Evolutionary conservation across 805 yeast genomes (phyloP).

Genomic region (Metschnikowia proteae): DNA sequence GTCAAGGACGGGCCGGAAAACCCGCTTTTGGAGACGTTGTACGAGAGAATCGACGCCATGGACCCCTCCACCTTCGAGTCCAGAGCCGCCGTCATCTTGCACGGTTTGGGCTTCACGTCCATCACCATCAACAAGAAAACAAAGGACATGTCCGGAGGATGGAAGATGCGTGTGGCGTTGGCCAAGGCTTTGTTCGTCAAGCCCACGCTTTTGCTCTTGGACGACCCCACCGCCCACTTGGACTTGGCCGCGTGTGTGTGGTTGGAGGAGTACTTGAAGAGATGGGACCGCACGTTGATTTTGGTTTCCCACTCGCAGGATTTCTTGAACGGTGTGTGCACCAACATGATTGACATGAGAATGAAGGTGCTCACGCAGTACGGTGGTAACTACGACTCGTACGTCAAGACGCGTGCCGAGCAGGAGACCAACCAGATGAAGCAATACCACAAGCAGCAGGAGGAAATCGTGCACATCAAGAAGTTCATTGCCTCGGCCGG

Average conservation of each 20-base stretch:
- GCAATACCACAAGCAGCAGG: slow-evolving; percentile 95
- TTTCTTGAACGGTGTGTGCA: slow-evolving; percentile 98
- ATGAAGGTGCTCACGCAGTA: slow-evolving; percentile 64
- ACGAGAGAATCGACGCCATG: slow-evolving; percentile 93
- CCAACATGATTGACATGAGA: slow-evolving; percentile 98
- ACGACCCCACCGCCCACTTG: slow-evolving; percentile 99
- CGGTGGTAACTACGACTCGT: slow-evolving; percentile 99
- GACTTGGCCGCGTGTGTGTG: slow-evolving; percentile 99
- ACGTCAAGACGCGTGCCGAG: slow-evolving; percentile 90
- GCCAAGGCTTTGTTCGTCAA: slow-evolving; percentile 97
- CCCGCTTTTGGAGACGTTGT: slow-evolving; percentile 75
- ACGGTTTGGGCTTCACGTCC: slow-evolving; percentile 94
- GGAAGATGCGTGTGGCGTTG: slow-evolving; percentile 99
- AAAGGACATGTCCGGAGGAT: slow-evolving; percentile 99
- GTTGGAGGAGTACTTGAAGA: slow-evolving; percentile 96
- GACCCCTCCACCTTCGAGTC: slow-evolving; percentile 95
- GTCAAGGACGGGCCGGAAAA: slow-evolving; percentile 94
- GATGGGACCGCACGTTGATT: slow-evolving; percentile 89
- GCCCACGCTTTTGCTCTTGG: slow-evolving; percentile 90
- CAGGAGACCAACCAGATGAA: slow-evolving; percentile 97
- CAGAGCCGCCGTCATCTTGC: slow-evolving; percentile 91
- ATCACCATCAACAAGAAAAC: slow-evolving; percentile 88
- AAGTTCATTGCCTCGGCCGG: slow-evolving; percentile 99
- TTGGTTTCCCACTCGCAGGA: slow-evolving; percentile 98
- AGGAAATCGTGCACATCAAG: slow-evolving; percentile 96